Evolutionary conservation across 768 basidiomycete genomes (phyloP).

Genomic region (Lyophyllum atratum): DNA sequence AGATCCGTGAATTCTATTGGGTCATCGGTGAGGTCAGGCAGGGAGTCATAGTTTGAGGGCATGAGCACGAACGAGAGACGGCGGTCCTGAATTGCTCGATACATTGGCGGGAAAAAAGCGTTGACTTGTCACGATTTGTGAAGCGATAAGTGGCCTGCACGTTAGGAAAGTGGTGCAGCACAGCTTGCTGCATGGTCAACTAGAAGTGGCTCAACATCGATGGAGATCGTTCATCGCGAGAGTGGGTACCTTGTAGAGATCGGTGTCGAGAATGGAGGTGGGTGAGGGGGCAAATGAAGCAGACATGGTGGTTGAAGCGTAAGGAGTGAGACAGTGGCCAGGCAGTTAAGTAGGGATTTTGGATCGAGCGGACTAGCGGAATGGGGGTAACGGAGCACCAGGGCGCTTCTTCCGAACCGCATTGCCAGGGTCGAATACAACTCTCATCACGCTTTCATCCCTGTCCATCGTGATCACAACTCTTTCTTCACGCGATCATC

Average conservation of each 20-base stretch:
- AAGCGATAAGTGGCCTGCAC: constrained; percentile 75
- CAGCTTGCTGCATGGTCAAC: constrained; percentile 97
- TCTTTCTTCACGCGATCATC: constrained; percentile 4
- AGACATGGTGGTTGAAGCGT: constrained; percentile 35
- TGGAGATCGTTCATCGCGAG: background rate
- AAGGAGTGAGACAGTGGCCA: background rate
- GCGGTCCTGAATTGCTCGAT: constrained; percentile 59
- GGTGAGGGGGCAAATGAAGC: constrained; percentile 31
- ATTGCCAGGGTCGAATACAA: constrained; percentile 1
- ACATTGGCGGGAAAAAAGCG: constrained; percentile 66
- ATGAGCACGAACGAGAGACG: constrained; percentile 50
- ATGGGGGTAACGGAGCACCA: constrained; percentile 14
- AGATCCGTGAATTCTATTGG: constrained; percentile 79
- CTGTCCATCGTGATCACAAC: constrained; percentile 11
- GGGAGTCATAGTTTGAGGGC: background rate
- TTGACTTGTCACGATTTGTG: constrained; percentile 70
- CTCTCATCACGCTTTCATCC: constrained; percentile 6
- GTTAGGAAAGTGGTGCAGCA: constrained; percentile 75
- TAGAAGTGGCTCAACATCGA: constrained; percentile 30
- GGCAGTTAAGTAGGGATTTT: constrained; percentile 1
- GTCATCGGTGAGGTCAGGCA: constrained; percentile 2
- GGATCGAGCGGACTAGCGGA: constrained; percentile 1
- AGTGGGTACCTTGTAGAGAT: constrained; percentile 81
- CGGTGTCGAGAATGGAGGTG: constrained; percentile 83
- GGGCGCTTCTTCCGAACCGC: background rate